Evolutionary conservation across 2,329 filamentous ascomycete genomes (phyloP), one percentile per base, ranked within the genome.

Genomic region (Ploettnerulaceae sp.): DNA sequence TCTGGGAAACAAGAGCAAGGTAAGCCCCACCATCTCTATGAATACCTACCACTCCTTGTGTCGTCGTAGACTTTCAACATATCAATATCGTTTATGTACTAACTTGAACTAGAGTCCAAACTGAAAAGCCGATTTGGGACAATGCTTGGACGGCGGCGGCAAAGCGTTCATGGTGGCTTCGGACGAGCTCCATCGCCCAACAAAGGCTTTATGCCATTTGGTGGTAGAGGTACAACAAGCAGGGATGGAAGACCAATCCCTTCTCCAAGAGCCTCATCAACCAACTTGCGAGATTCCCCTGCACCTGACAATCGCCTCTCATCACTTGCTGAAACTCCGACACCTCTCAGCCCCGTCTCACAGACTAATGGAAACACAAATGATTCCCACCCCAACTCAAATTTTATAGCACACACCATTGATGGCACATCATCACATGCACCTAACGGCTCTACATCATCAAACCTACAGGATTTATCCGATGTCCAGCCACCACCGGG

Each of bases 111-210:
- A 65, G 77, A 79, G 58, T 77, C 76, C 46, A 79, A 75, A 56
- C 60, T 81, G 32, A 73, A 81, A 36, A 79, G 77, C 57, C 75
- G 82, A 45, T 73, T 88, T 43, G 83, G 84, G 12, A 87, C 83
- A 9, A 82, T 87, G 70, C 74, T 87, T 34, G 76, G 78, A 21
- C 73, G 81, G 17, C 70, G 81, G 49, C 73, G 82, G 29, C 81
- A 85, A 63, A 86, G 82, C 63, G 71, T 86, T 46, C 72, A 86
- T 65, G 74, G 73, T 51, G 70, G 82, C 66, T 76, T 61, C 77
- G 70, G 48, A 75, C 69, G 62, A 42, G 57, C 60, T n/a, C 71
- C 74, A 57, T 82, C 74, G 0, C 73, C 76, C 26, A 82, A 79
- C 62, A 70, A 72, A 61, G 70, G 72, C 15, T 72, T 62, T 32